These are phyloP conservation scores for Thielaviopsis ethacetica DNA, from an alignment of 2,329 filamentous ascomycete species.

Conservation along the genomic window DNA sequence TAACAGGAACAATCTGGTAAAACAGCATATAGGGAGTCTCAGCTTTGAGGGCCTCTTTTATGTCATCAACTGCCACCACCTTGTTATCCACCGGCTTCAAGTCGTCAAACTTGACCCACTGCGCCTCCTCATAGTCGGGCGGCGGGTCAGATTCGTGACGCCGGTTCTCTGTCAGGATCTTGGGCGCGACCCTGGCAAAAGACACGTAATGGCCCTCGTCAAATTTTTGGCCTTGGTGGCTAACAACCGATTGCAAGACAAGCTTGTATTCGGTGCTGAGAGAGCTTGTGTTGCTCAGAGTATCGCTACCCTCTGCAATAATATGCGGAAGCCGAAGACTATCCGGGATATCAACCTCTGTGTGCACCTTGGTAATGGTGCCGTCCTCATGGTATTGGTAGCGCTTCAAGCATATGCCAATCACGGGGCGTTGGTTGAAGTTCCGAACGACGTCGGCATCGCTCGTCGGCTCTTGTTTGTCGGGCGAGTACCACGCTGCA, in stretches of 20 bases:
- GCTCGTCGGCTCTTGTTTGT: conserved; percentile 34
- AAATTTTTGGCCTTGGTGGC: conserved; percentile 51
- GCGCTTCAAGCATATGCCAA: conserved; percentile 85
- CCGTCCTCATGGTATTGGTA: conserved; percentile 30
- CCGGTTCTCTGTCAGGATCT: conserved; percentile 43
- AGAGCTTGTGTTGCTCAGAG: conserved; percentile 32
- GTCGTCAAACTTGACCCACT: conserved; percentile 90
- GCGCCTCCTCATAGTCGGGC: conserved; percentile 51
- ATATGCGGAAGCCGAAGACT: conserved; percentile 75
- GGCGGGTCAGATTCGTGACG: conserved; percentile 38
- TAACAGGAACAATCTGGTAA: conserved; percentile 82
- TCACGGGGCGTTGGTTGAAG: conserved; percentile 69
- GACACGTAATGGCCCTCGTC: conserved; percentile 83
- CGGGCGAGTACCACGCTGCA: conserved; percentile 66
- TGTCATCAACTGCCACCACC: conserved; percentile 61
- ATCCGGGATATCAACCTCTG: conserved; percentile 71
- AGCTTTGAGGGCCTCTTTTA: conserved; percentile 57
- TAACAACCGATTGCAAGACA: conserved; percentile 78
- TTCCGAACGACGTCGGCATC: conserved; percentile 78
- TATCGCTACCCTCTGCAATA: conserved; percentile 30
- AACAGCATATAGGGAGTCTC: conserved; percentile 92
- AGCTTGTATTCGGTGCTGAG: conserved; percentile 87
- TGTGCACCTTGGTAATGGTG: conserved; percentile 34
- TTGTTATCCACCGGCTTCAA: conserved; percentile 45
- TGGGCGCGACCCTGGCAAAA: conserved; percentile 59